Conservation (phyloP, 2,329 filamentous ascomycete genomes). For the Trichoderma afroharzianum region DNA sequence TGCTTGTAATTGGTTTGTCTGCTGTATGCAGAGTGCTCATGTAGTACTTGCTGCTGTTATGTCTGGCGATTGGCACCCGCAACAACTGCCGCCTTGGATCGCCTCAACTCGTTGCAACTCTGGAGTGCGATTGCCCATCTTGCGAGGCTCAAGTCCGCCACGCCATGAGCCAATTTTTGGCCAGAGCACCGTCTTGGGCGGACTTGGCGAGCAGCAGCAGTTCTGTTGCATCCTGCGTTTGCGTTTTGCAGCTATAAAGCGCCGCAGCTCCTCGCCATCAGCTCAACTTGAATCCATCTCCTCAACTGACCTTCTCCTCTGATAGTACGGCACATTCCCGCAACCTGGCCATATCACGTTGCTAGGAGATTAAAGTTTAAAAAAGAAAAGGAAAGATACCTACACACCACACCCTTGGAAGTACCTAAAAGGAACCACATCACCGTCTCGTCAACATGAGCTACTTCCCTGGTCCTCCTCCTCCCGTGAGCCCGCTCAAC, state of each 20-base stretch:
- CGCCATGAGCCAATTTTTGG: not conserved
- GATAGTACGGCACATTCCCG: not conserved
- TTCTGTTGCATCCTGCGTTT: not conserved
- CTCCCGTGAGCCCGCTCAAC: conserved; percentile 57
- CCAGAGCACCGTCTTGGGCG: not conserved
- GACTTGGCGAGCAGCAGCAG: not conserved
- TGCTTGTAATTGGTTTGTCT: not conserved
- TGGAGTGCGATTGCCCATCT: conserved; percentile 3
- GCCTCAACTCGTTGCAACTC: not conserved
- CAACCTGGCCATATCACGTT: not conserved
- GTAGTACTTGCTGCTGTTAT: not conserved
- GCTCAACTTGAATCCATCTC: not conserved
- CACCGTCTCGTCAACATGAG: not conserved
- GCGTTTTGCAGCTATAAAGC: conserved; percentile 1
- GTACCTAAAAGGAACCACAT: not conserved
- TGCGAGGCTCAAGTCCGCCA: not conserved
- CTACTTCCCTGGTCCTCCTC: conserved; percentile 27
- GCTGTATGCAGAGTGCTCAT: not conserved
- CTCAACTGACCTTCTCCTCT: not conserved
- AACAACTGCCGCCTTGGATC: not conserved
- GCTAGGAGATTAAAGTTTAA: not conserved
- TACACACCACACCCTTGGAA: not conserved
- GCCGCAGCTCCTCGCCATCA: not conserved
- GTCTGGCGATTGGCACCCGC: not conserved
- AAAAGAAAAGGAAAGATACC: not conserved